phyloP scores from a whole-genome alignment of 2,329 filamentous ascomycete genomes.

The Hymenoscyphus infarciens region DNA sequence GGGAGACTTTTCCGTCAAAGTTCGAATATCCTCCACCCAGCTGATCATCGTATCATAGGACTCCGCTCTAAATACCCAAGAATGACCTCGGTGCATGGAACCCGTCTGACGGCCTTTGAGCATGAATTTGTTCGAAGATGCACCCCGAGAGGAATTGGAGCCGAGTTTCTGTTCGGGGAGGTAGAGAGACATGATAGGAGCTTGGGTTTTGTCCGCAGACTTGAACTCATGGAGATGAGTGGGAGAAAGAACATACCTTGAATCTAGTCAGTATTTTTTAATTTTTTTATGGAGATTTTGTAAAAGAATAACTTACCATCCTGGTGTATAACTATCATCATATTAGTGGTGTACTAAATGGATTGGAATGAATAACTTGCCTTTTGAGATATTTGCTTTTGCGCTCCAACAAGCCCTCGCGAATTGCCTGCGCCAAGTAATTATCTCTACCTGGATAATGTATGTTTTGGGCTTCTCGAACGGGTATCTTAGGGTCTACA shows the following conservation, averaged over 20 bases:
- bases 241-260: constrained; percentile 89
- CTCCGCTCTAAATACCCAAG: constrained; percentile 69
- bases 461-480: constrained; percentile 77
- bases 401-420: constrained; percentile 86
- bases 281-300: background rate
- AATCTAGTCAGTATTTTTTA: constrained; percentile 8
- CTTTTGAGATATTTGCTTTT: constrained; percentile 99
- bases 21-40: constrained; percentile 80
- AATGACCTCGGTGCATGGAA: constrained; percentile 78
- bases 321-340: constrained; percentile 38
- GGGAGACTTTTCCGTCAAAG: constrained; percentile 80
- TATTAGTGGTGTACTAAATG: constrained; percentile 12
- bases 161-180: constrained; percentile 93
- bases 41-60: constrained; percentile 93
- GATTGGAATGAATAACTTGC: background rate
- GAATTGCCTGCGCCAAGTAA: constrained; percentile 76
- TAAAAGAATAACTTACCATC: constrained; percentile 62
- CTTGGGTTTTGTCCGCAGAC: constrained; percentile 88
- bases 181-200: constrained; percentile 93
- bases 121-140: constrained; percentile 94
- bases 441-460: constrained; percentile 87
- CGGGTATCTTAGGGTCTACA: constrained; percentile 76
- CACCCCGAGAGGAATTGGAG: constrained; percentile 77
- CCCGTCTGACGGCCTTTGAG: constrained; percentile 95
- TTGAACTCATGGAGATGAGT: constrained; percentile 99